A percentile compares a stretch with the other conserved stretches of the same genome.
Evolutionary conservation across 768 basidiomycete genomes (phyloP).

Genomic region (Hydnum rufescens): DNA sequence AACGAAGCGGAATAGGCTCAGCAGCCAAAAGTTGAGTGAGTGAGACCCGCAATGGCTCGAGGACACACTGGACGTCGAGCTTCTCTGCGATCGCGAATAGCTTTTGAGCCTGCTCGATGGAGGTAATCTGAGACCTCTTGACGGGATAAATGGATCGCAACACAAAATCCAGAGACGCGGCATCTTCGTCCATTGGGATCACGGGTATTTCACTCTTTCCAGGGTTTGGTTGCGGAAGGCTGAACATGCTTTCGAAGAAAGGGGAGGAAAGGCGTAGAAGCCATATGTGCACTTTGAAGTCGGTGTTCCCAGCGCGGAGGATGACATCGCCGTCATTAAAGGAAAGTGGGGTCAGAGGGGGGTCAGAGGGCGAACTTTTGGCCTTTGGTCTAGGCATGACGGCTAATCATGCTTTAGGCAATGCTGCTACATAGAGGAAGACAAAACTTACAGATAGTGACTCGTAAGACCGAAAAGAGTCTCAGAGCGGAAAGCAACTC

Average conservation of each 20-base stretch:
- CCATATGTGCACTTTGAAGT: not conserved
- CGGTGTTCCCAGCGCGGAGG: not conserved
- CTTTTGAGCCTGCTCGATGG: not conserved
- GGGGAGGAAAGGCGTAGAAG: not conserved
- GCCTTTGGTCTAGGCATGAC: too few species aligned
- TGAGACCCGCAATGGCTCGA: not conserved
- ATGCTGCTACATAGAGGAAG: too few species aligned
- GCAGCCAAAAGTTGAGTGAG: not conserved
- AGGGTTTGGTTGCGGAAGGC: not conserved
- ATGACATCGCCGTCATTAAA: conserved; percentile 1
- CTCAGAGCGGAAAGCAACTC: too few species aligned
- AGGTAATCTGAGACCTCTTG: not conserved
- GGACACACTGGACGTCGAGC: not conserved
- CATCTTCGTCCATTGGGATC: not conserved
- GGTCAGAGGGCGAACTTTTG: too few species aligned
- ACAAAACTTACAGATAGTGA: too few species aligned
- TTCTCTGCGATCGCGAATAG: not conserved
- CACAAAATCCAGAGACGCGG: not conserved
- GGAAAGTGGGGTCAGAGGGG: not conserved
- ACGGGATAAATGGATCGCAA: not conserved
- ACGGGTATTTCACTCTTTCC: not conserved
- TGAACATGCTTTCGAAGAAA: not conserved
- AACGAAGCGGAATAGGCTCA: not conserved
- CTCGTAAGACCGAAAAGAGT: too few species aligned
- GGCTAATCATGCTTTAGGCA: too few species aligned